Base-by-base conservation (phyloP, 768 basidiomycete genomes). In the Nidularia sp. region DNA sequence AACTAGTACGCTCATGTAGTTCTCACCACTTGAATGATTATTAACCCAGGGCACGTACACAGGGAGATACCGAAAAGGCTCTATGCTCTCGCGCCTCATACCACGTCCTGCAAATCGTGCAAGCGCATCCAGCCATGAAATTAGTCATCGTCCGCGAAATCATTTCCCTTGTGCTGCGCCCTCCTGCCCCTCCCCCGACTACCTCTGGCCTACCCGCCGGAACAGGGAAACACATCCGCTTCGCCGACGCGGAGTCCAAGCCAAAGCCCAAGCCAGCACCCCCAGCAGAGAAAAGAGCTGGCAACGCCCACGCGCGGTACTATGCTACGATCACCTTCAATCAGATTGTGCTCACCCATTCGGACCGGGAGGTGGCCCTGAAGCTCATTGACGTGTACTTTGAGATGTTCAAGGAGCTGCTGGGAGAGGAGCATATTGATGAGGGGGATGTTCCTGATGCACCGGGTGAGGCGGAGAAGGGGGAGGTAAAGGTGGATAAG, bases 271-370 rank as follows among this genome's bases (percentile, higher is more conserved):
- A 70, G 49, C 29, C 68, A 7, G 53, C 57, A 6, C 22, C 59
- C 1, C 32, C 66, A 9, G 54, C 66, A 53, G 70, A 69, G 48
- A 75, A 78, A 65, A 74, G 72, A 47, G 62, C 67, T 7, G 76
- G 73, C 44, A 85, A 84, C 58, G 71, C 77, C 10, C 94, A 98
- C 66, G 88, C 86, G 0, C 79, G 86, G 47, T 99, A 98, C 70
- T 99, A 98, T 66, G 84, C 92, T 12, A 77, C 88, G 4, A 93
- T 97, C 62, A 97, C 97, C 0, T 85, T 98, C 58, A 98, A 98
- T 66, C 97, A 98, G 69, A 85, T 95, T 53, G 83, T 93, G 39
- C 75, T 98, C 32, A 71, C 76, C 7, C 76, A 80, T 5, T 72
- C 65, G 13, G 94, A 97, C 58, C 74, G 80, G 6, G 82, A 83